Base-by-base conservation (phyloP, 257 asterid genomes). In the Echites panduratus region DNA sequence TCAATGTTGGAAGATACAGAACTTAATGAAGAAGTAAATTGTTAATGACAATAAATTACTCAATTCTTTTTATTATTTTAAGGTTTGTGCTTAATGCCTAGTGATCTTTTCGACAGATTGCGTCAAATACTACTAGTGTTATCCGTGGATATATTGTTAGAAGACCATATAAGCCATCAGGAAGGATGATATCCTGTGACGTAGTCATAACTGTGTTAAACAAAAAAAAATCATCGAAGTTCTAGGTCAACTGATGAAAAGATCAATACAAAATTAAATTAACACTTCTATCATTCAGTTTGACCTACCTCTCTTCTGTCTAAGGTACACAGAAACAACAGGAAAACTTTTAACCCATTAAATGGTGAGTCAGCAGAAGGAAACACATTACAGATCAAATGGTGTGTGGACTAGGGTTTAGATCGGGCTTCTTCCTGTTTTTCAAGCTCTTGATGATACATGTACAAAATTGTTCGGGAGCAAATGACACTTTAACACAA, bases 401-500 rank as follows among this genome's bases (percentile, higher is more conserved):
- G 53, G 40, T 24, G 3, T 17, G 7, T 27, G 72, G 44, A 47
- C 24, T 44, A 22, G 19, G 5, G 0, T 47, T 2, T 9, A 12
- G 4, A 47, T 24, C 9, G 38, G 9, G 4, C 45, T 26, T 14
- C 0, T 41, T 44, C 4, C 43, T 43, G 44, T 35, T 76, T 47
- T 40, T 62, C 22, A 22, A 26, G 12, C 52, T 13, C 70, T 17
- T 26, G 38, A 70, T 6, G 45, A 32, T 1, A 7, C 45, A 41
- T 35, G 20, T 53, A 75, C 12, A 75, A 48, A 79, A 79, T 41
- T 41, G 45, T 32, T 32, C 2, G 1, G 38, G 3, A 32, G 38
- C 38, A 32, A 32, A 32, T 32, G 38, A 32, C 38, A 1, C 2
- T 3, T 32, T 32, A 47, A 81, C 88, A 9, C 79, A 72, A 16